phyloP scores from a whole-genome alignment of 768 basidiomycete genomes.

The Amanita pallidorosea region DNA sequence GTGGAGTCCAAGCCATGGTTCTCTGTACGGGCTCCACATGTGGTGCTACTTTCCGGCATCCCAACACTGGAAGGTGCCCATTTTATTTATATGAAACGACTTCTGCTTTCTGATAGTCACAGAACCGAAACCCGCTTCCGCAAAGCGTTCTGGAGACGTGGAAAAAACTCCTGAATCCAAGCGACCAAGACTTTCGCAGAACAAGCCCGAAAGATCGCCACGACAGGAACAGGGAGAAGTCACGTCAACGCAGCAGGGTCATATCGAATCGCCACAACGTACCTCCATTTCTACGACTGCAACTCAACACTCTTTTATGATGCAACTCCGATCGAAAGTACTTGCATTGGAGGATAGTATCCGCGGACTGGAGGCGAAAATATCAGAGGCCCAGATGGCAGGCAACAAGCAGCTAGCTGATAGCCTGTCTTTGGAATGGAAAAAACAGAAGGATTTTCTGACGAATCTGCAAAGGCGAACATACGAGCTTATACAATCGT shows the following conservation, averaged over 20 bases:
- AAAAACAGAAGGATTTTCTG: conserved; percentile 7
- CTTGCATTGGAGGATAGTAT: conserved; percentile 9
- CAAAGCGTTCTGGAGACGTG: conserved; percentile 36
- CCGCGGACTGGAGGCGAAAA: conserved; percentile 7
- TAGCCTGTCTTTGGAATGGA: conserved; percentile 9
- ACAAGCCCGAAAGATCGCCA: conserved; percentile 13
- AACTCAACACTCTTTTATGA: conserved; percentile 7
- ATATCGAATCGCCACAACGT: conserved; percentile 9
- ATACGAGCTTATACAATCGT: background rate
- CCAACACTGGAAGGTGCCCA: conserved; percentile 20
- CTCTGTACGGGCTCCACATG: conserved; percentile 31
- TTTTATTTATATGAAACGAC: background rate
- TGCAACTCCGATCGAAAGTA: conserved; percentile 8
- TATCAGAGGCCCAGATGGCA: conserved; percentile 9
- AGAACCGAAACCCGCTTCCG: conserved; percentile 11
- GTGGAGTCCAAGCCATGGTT: conserved; percentile 45
- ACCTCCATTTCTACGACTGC: conserved; percentile 12
- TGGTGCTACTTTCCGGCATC: conserved; percentile 38
- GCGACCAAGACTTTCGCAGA: conserved; percentile 23
- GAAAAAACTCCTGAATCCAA: conserved; percentile 37
- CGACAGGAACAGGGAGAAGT: conserved; percentile 4
- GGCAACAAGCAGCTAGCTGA: conserved; percentile 12
- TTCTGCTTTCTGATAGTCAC: background rate
- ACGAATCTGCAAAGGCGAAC: conserved; percentile 5
- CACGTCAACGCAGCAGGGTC: conserved; percentile 11